A percentile compares a stretch with the other conserved stretches of the same genome.
Conservation (phyloP, 208 protist genomes). For the Trypanosoma cruzi region DNA sequence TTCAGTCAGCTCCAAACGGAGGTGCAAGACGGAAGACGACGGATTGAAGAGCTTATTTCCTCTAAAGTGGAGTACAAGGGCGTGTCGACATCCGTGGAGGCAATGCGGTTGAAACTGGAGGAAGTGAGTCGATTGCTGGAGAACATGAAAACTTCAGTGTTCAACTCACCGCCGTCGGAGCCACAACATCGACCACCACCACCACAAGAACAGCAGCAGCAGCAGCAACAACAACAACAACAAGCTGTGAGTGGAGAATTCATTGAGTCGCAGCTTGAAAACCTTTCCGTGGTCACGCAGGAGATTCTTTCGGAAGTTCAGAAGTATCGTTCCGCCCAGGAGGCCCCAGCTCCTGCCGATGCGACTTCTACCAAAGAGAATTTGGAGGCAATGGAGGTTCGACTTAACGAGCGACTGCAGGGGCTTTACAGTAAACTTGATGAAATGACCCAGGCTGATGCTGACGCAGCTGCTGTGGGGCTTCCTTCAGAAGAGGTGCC, state of each 20-base stretch:
- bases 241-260: neutral
- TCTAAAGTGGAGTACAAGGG: constrained; percentile 16
- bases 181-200: neutral
- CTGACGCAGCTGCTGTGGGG: neutral
- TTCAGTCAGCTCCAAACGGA: constrained; percentile 16
- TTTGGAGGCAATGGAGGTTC: constrained; percentile 20
- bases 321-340: constrained; percentile 3
- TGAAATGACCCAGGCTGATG: constrained; percentile 5
- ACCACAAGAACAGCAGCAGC: neutral
- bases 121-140: constrained; percentile 15
- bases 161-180: neutral
- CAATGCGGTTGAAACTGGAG: constrained; percentile 27
- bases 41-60: constrained; percentile 22
- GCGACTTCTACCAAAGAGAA: neutral
- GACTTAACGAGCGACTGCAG: constrained; percentile 14
- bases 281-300: constrained; percentile 13
- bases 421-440: constrained; percentile 12
- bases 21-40: constrained; percentile 10
- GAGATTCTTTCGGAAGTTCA: constrained; percentile 23
- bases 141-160: neutral
- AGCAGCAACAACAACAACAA: neutral
- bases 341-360: neutral
- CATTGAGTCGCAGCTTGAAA: constrained; percentile 10
- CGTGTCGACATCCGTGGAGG: constrained; percentile 7
- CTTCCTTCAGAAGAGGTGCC: neutral